Base-by-base conservation (phyloP, 345 rosid genomes). In the Angophora floribunda region DNA sequence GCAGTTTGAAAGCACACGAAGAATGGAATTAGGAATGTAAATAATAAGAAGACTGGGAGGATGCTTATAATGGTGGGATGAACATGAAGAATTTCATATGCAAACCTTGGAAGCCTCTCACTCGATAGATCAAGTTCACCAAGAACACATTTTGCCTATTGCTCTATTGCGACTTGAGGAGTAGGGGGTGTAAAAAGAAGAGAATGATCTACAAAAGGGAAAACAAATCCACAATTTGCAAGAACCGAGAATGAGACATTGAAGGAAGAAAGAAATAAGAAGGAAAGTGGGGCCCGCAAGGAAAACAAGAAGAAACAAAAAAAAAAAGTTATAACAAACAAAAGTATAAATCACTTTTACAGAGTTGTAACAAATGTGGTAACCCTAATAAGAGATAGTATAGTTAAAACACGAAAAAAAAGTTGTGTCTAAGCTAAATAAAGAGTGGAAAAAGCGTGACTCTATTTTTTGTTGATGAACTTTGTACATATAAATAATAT, bases 331-430 rank as follows among this genome's bases (percentile, higher is more conserved):
- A 36, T 15, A 61, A 15, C 7, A 61, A 5, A 61, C 7, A 28
- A 28, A 61, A 51, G 26, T 26, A 61, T 4, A 2, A 55, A 55
- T 55, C 12, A 55, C 22, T 55, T 55, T 26, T 22, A 22, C 9
- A 9, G 22, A 9, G 6, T 21, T 55, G 24, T 9, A 55, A 55
- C 24, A 0, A 2, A 55, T 21, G 2, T 2, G 1, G 22, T 55
- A 2, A 5, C 2, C 28, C 28, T 55, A 26, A 55, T 0, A 8
- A 0, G 1, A 0, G 28, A 55, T 55, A 55, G 22, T 55, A 55
- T 4, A 12, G 1, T 55, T 12, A 55, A 55, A 55, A 55, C 1
- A 55, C 1, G 7, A 3, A 55, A 49, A 55, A 55, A 55, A 55
- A 36, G 41, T 36, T 3, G 41, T 36, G 41, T 36, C 41, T 36